Conservation (phyloP, 805 yeast species). For the Candida boleticola region DNA sequence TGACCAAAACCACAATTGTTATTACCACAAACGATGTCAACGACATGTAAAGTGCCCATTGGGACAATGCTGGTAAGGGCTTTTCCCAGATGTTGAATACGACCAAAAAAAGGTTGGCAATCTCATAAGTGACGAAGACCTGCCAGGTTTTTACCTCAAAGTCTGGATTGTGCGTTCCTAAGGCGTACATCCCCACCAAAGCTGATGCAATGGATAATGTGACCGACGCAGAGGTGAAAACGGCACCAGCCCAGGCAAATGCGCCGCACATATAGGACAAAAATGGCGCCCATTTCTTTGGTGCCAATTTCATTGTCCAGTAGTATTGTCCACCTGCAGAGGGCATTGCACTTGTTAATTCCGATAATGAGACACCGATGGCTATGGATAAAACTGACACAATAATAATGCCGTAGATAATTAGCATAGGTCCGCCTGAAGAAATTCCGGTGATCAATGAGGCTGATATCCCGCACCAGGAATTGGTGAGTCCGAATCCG, state of each 20-base stretch:
- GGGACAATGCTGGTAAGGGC: conserved; percentile 49
- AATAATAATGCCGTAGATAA: conserved; percentile 55
- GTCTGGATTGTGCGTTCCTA: conserved; percentile 32
- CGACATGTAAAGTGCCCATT: conserved; percentile 50
- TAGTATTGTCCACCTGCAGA: conserved; percentile 60
- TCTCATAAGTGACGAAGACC: conserved; percentile 50
- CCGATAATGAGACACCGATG: conserved; percentile 52
- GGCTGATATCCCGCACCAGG: conserved; percentile 62
- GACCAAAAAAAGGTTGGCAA: conserved; percentile 40
- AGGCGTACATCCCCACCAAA: conserved; percentile 49
- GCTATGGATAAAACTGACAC: conserved; percentile 46
- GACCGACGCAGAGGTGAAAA: conserved; percentile 61
- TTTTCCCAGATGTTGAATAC: conserved; percentile 51
- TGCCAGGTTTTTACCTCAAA: conserved; percentile 49
- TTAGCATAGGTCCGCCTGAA: conserved; percentile 58
- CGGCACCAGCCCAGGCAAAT: conserved; percentile 58
- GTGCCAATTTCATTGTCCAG: conserved; percentile 57
- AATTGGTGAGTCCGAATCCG: conserved; percentile 60
- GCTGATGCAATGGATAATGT: conserved; percentile 53
- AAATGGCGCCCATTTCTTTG: conserved; percentile 44
- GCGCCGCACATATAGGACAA: conserved; percentile 61
- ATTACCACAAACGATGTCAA: conserved; percentile 53
- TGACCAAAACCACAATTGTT: conserved; percentile 51
- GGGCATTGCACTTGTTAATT: conserved; percentile 52
- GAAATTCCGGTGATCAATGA: conserved; percentile 53